Base-by-base conservation (phyloP, 192 early-diverging fungal genomes). In the Coemansia biformis region DNA sequence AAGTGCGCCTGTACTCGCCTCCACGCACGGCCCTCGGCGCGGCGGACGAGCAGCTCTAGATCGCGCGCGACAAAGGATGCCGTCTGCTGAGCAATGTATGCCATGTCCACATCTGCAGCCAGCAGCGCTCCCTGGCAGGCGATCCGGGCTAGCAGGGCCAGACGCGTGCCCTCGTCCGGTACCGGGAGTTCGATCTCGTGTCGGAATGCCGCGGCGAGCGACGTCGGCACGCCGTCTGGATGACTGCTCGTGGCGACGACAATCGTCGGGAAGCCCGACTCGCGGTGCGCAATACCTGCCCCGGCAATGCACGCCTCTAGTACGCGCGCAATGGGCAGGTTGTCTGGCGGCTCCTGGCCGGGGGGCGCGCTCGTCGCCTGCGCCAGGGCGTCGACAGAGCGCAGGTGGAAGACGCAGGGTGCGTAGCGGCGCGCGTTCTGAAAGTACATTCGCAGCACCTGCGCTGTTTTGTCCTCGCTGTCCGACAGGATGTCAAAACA, bases 21-120 rank as follows among this genome's bases (percentile, higher is more conserved):
- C 64, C 83, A 77, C 12, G 83, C 81, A 8, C 77, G 74, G 31
- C 77, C 51, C 28, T 83, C 87, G 0, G 93, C 86, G 26, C 87
- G 67, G 9, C 79, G 83, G 21, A 91, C 65, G 15, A 96, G 57
- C 53, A 85, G 81, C 0, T 79, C 84, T 12, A 98, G 62, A 62
- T 98, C 95, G 18, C 87, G 80, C 0, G 87, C 84, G 11, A 90
- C 85, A 46, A 98, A 79, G 2, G 90, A 91, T 5, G 95, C 93
- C 0, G 93, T 98, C 48, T 97, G 92, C 28, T 86, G 83, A 4
- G 95, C 89, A 36, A 97, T 66, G 29, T 76, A 77, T 3, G 74
- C 53, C 23, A 90, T 35, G 22, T 84, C 80, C 5, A 91, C 81
- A 74, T 97, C 92, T 0, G 83, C 83, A 4, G 92, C 81, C 22